Evolutionary conservation across 2,329 filamentous ascomycete genomes (phyloP), one percentile per base, ranked within the genome.

Genomic region (Colletotrichum navitas): DNA sequence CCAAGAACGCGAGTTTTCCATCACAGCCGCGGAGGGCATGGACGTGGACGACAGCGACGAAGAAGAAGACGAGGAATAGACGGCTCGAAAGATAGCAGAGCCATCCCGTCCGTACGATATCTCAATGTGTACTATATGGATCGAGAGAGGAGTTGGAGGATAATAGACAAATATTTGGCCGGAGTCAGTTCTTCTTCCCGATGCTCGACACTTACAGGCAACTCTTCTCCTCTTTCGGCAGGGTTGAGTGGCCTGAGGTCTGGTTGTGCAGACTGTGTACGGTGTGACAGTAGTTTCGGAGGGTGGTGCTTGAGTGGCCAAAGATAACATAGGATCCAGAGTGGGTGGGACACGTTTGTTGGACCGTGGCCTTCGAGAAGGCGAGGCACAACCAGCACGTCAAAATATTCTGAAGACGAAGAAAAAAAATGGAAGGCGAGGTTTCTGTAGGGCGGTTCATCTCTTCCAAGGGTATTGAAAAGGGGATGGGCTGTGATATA

Each of bases 41-140:
- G 96, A 98, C 68, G 94, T 98, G 78, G 95, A 97, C 80, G 92
- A 93, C 58, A 93, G 95, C 0, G 94, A 96, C 55, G 94, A 95
- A 29, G 92, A 93, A 14, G 92, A 92, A 32, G 91, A 92, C 45
- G 89, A 91, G 24, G 83, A 84, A 45, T 74, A 74, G 68, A 69
- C 36, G 65, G 34, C 32, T 43, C 52, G 34, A 63, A 21, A 32
- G 68, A 36, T 36, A 47, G 45, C 69, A 59, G 54, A 60, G 54
- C 51, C 54, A 70, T 43, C 32, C 24, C 60, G 63, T 71, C 64
- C 51, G 68, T 55, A 67, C 62, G 58, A 66, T 54, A 61, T 67
- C 26, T 62, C 58, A 52, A 62, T 64, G 66, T 73, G 72, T 73
- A 73, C 65, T 73, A 68, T 73, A 72, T 49, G 36, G 67, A 66